These are phyloP conservation scores for Inonotus hispidus DNA, from an alignment of 1,284 basidiomycete genomes.

Conservation along the genomic window DNA sequence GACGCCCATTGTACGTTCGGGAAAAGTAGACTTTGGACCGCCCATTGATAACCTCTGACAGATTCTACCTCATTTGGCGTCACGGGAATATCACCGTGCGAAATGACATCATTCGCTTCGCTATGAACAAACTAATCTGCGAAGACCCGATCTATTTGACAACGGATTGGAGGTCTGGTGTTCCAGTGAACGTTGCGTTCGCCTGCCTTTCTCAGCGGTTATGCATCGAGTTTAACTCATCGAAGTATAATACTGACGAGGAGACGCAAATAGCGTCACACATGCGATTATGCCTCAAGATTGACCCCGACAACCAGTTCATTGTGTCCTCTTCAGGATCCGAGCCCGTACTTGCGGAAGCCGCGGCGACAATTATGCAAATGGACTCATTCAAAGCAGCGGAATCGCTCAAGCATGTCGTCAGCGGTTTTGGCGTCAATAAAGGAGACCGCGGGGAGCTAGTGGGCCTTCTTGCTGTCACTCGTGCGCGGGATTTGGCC, in stretches of 20 bases:
- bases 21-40: too few relatives aligned
- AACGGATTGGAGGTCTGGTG: neutral
- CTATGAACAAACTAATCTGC: neutral
- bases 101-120: neutral
- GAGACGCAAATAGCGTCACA: neutral
- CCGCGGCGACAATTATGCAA: neutral
- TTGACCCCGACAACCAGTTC: neutral
- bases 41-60: neutral
- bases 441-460: neutral
- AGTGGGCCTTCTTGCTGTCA: neutral
- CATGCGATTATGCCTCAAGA: neutral
- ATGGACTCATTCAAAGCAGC: conserved; percentile 1
- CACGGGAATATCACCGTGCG: neutral
- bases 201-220: neutral
- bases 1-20: neutral
- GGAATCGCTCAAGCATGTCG: neutral
- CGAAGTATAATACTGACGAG: neutral
- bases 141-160: neutral
- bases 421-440: neutral
- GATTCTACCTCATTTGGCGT: neutral
- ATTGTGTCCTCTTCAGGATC: neutral
- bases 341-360: neutral
- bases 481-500: neutral
- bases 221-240: neutral
- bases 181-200: neutral